Base-by-base conservation (phyloP, 2,329 filamentous ascomycete genomes). In the Setomelanomma holmii region DNA sequence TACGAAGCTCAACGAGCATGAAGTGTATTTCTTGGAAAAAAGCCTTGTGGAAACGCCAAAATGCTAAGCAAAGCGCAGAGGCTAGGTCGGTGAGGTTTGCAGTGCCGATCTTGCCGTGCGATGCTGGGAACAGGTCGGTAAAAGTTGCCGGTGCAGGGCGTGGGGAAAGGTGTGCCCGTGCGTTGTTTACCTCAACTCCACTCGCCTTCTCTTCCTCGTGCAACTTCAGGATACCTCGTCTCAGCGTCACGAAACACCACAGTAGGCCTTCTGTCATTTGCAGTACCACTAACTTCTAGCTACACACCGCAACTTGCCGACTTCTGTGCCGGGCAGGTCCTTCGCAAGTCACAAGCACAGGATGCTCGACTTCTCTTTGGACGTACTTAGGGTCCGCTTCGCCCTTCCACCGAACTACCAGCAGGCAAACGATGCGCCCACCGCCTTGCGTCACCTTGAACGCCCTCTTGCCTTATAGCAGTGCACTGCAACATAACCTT, bases 371-470 rank as follows among this genome's bases (percentile, higher is more conserved):
- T 30, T n/a, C 41, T 17, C 14, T 40, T n/a, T 40, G 44, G 38
- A 38, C 16, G 41, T 34, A 19, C n/a, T 12, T n/a, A 39, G n/a
- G 30, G 41, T 6, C 10, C 8, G 17, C 17, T 2, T 19, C 14
- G 35, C 17, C 14, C 8, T 20, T 19, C 21, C 11, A 20, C 39
- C 16, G 4, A 44, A 35, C 17, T n/a, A 14, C 19, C 11, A 23
- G 10, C 4, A 49, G 53, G 53, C 53, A 54, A 48, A 51, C 8
- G 34, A 48, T 45, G 54, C 46, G 54, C 51, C 40, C 19, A 56
- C 50, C 35, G 45, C 30, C n/a, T 41, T 24, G 7, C 16, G 8
- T 30, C 27, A 30, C 27, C 5, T 30, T 30, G 5, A 11, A 44
- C 17, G 48, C 44, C 52, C 45, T 49, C 41, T 45, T 23, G 16